Percentiles rank a stretch among this genome's conserved stretches.
phyloP scores from a whole-genome alignment of 108 stramenopile species.

The Cylindrotheca fusiformis region DNA sequence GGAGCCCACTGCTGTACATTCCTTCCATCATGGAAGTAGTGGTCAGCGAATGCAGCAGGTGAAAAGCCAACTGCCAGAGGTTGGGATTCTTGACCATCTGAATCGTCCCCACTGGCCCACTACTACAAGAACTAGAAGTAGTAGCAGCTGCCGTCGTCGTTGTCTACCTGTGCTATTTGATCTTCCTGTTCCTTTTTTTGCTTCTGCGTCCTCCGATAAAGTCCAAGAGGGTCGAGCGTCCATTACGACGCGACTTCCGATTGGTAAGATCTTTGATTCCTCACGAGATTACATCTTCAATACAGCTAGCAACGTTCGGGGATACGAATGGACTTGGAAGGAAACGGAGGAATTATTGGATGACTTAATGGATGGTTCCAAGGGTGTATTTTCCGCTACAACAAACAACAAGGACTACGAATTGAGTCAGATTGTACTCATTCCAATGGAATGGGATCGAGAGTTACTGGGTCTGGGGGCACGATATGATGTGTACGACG shows the following conservation, averaged over 20 bases:
- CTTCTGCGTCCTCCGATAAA: not conserved
- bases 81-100: no score
- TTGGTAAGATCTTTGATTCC: conserved; percentile 51
- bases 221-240: conserved; percentile 18
- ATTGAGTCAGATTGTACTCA: conserved; percentile 49
- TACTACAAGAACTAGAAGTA: no score
- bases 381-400: not conserved
- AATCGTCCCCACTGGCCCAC: no score
- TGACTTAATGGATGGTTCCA: conserved; percentile 43
- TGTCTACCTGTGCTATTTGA: no score
- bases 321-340: conserved; percentile 48
- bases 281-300: conserved; percentile 52
- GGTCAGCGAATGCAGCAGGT: no score
- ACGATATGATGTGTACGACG: conserved; percentile 52
- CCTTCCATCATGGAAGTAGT: no score
- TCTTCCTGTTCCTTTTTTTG: conserved; percentile 14
- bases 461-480: conserved; percentile 10
- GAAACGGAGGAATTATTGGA: conserved; percentile 41
- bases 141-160: no score
- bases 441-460: conserved; percentile 55
- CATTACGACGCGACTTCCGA: conserved; percentile 42
- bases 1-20: no score
- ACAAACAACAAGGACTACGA: conserved; percentile 32
- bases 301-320: conserved; percentile 43
- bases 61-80: no score